Evolutionary conservation across 306 rosid species (phyloP).

Genomic region (Lupinus albus): DNA sequence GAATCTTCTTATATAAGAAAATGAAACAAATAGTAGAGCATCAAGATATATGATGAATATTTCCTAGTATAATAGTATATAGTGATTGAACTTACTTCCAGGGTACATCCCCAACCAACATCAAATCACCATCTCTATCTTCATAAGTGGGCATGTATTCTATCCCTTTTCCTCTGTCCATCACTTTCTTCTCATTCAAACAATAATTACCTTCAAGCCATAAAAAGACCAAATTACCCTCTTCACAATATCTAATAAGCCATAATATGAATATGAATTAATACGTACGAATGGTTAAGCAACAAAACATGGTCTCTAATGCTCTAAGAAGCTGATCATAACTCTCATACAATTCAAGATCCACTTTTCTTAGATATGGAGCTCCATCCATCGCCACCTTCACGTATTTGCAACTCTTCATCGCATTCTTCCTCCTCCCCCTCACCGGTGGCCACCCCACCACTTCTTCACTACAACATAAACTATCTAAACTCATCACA

Average conservation of each 20-base stretch:
- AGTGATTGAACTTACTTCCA: conserved; percentile 64
- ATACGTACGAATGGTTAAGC: conserved; percentile 57
- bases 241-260: not conserved
- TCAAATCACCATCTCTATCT: conserved; percentile 84
- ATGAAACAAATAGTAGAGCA: not conserved
- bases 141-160: conserved; percentile 73
- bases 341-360: conserved; percentile 56
- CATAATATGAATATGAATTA: not conserved
- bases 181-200: conserved; percentile 53
- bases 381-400: conserved; percentile 81
- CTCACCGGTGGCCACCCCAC: conserved; percentile 84
- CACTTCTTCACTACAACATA: conserved; percentile 46
- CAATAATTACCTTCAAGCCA: conserved; percentile 45
- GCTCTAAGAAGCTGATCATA: conserved; percentile 54
- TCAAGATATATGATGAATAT: not conserved
- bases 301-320: conserved; percentile 55
- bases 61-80: not conserved
- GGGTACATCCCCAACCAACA: conserved; percentile 84
- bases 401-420: conserved; percentile 54
- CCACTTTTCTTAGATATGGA: conserved; percentile 66
- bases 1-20: not conserved
- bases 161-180: conserved; percentile 53
- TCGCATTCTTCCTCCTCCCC: conserved; percentile 52
- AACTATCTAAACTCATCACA: too few relatives aligned
- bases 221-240: conserved; percentile 32